phyloP scores from a whole-genome alignment of 768 basidiomycete species.

The Suillus cothurnatus region DNA sequence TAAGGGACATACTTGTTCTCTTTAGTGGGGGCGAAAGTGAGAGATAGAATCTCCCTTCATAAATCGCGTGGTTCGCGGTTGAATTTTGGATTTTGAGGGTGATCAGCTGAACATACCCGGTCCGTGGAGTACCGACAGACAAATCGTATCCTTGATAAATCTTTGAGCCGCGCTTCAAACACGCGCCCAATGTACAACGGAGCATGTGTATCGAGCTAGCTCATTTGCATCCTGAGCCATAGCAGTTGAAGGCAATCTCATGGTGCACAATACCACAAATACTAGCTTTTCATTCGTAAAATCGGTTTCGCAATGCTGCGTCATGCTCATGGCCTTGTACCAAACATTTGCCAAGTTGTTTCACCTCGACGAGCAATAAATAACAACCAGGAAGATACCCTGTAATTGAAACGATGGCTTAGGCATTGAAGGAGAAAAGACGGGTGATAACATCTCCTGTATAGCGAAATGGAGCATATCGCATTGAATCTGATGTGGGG shows the following conservation, averaged over 20 bases:
- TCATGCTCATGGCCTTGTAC: not conserved
- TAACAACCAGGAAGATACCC: not conserved
- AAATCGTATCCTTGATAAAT: not conserved
- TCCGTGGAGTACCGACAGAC: not conserved
- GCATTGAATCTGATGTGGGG: not conserved
- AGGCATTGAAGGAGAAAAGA: not conserved
- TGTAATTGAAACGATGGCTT: not conserved
- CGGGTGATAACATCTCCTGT: not conserved
- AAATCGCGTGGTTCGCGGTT: not conserved
- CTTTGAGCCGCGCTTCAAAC: not conserved
- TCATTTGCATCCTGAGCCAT: not conserved
- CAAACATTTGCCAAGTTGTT: not conserved
- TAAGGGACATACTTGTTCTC: conserved; percentile 16
- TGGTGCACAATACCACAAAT: not conserved
- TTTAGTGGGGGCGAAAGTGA: not conserved
- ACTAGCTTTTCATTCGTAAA: not conserved
- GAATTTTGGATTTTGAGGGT: not conserved
- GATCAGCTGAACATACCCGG: conserved; percentile 3
- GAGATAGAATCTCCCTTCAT: not conserved
- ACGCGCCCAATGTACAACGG: not conserved
- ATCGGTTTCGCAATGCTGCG: not conserved
- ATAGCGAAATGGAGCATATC: not conserved
- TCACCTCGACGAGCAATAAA: not conserved
- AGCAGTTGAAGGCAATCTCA: not conserved
- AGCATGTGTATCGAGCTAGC: not conserved